Base-by-base conservation (phyloP, 257 asterid species). In the Linaria vulgaris region DNA sequence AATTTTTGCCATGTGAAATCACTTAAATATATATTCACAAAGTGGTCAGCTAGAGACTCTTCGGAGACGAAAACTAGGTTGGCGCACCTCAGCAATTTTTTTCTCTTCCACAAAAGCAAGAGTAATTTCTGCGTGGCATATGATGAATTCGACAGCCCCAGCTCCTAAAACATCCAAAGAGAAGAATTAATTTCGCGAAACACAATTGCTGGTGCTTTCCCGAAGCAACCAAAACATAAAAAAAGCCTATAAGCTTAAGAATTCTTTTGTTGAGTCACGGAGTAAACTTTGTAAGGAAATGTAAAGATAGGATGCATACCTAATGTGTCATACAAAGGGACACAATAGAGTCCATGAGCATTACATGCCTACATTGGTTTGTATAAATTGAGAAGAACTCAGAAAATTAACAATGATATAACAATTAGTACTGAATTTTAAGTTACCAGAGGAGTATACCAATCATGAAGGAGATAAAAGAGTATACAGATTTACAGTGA, bases 301-400 rank as follows among this genome's bases (percentile, higher is more conserved):
- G 61, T 51, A 52, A 68, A 62, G 45, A 15, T 70, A 60, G 56
- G 70, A 24, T 14, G 23, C 81, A 45, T 87, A 87, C 98, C 98
- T 79, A 92, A 82, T 23, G 98, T 87, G 84, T 92, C 98, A 56
- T 92, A 92, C 47, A 92, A 66, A 52, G 98, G 98, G 69, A 92
- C 94, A 69, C 97, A 89, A 64, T 79, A 77, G 38, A 92, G 87
- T 34, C 96, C 98, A 69, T 87, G 98, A 73, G 96, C 97, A 82
- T 92, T 92, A 66, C 98, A 92, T 13, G 98, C 98, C 98, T 92
- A 88, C 87, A 83, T 51, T 41, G 68, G 25, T 64, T 64, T 59
- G 19, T 67, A 20, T 30, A 31, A 24, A 47, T 78, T 66, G 80
- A 55, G 60, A 39, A 21, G 62, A 43, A 62, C 68, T 37, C 47